These are phyloP conservation scores for Penicillium sp. DNA, from an alignment of 2,329 filamentous ascomycete genomes.

Conservation along the genomic window DNA sequence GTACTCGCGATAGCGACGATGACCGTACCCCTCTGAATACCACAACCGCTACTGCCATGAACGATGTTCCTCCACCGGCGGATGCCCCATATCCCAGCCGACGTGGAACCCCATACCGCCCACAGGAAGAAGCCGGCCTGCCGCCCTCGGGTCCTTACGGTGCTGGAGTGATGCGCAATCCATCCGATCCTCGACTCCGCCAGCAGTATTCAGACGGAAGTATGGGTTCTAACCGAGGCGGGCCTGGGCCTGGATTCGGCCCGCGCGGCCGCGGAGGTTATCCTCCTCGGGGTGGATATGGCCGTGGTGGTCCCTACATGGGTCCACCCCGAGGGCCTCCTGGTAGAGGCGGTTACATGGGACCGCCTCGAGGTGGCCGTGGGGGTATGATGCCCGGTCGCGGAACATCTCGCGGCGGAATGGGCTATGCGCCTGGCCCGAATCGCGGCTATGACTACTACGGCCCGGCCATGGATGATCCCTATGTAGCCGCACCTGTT, in stretches of 20 bases:
- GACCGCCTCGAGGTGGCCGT: slow-evolving; percentile 29
- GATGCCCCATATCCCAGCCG: slow-evolving; percentile 30
- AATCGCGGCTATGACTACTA: slow-evolving; percentile 34
- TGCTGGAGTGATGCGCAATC: slow-evolving; percentile 37
- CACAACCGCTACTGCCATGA: slow-evolving; percentile 20
- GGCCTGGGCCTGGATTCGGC: slow-evolving; percentile 42
- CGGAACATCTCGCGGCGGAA: slow-evolving; percentile 41
- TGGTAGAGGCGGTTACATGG: slow-evolving; percentile 42
- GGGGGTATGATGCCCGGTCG: slow-evolving; percentile 41
- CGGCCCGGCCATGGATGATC: slow-evolving; percentile 28
- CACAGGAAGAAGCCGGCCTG: slow-evolving; percentile 40
- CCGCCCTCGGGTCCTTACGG: slow-evolving; percentile 32
- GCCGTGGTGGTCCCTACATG: slow-evolving; percentile 39
- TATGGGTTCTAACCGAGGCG: slow-evolving; percentile 42
- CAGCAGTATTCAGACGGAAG: slow-evolving; percentile 47
- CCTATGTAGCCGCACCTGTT: slow-evolving; percentile 14
- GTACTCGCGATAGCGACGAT: slow-evolving; percentile 36
- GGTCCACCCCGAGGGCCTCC: slow-evolving; percentile 31
- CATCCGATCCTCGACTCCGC: slow-evolving; percentile 42
- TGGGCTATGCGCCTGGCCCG: slow-evolving; percentile 48
- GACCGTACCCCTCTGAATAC: slow-evolving; percentile 41
- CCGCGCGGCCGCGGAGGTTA: slow-evolving; percentile 56
- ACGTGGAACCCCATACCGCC: slow-evolving; percentile 30
- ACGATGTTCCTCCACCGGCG: slow-evolving; percentile 24
- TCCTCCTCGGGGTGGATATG: slow-evolving; percentile 44